Conservation (phyloP, 179 eudicot genomes). For the Silene vulgaris region DNA sequence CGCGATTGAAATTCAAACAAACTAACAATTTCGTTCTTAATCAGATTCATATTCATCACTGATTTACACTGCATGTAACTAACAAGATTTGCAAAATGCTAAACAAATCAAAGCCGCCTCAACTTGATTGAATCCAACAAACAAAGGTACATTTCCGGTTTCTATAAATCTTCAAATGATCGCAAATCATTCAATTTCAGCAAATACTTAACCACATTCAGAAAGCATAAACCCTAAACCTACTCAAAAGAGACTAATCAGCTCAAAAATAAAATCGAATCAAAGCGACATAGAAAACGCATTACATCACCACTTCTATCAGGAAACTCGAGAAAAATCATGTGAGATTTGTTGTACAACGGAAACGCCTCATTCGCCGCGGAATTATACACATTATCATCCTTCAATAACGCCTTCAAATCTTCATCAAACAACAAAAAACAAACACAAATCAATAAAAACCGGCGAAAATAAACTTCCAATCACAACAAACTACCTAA, state of each 20-base stretch:
- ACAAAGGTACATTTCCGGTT: not conserved
- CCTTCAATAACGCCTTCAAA: conserved; percentile 62
- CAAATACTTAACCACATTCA: not conserved
- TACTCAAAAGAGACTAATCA: not conserved
- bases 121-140: not conserved
- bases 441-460: conserved; percentile 11
- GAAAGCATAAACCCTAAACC: not conserved
- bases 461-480: not conserved
- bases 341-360: conserved; percentile 70
- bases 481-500: not conserved
- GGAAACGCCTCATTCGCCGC: conserved; percentile 86
- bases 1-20: not conserved
- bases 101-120: not conserved
- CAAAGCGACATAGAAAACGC: conserved; percentile 15
- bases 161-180: not conserved
- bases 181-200: not conserved
- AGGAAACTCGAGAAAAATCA: conserved; percentile 73
- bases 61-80: not conserved
- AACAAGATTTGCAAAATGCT: not conserved
- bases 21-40: not conserved
- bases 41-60: not conserved
- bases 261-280: not conserved
- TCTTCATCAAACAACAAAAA: conserved; percentile 37
- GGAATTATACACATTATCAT: conserved; percentile 53
- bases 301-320: conserved; percentile 71